Evolutionary conservation across 768 basidiomycete genomes (phyloP), one percentile per base, ranked within the genome.

Genomic region (Melanogaster broomeanus): DNA sequence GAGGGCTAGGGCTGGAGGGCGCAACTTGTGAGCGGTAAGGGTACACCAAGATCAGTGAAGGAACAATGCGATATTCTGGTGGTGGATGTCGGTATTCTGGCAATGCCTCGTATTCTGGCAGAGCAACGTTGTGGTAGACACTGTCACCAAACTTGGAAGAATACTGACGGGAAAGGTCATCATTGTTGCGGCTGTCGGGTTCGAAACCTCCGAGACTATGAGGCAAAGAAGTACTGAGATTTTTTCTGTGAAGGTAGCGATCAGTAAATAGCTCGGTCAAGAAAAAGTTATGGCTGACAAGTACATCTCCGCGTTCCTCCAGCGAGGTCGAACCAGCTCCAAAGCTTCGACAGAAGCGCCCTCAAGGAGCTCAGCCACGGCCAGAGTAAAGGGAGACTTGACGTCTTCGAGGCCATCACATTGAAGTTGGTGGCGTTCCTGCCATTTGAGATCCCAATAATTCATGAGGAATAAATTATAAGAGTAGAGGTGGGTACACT

Each of bases 381-480:
- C 54, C 18, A 53, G 19, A 21, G 63, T 54, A 1, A 67, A 45
- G 24, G 67, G 66, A 5, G 69, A 65, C 39, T 69, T 71, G 43
- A 64, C 33, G 24, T 71, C 68, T 49, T 67, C 67, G 6, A 54
- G 45, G 24, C 41, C 40, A 16, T 62, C 58, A 16, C 45, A 42
- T 16, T 51, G 60, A 33, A 61, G 63, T 35, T 71, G 67, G 5
- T 52, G 60, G 42, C 71, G 73, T 45, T 79, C 77, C 54, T 77
- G 75, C 44, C 67, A 62, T 58, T 79, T 83, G 45, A 80, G 56
- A 51, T 79, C 75, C 84, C 85, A 87, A n/a, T 81, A 67, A 40
- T 74, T 73, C 49, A 82, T 68, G n/a, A 84, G 65, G n/a, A n/a
- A n/a, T n/a, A n/a, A n/a, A n/a, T n/a, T n/a, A n/a, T n/a, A n/a